Percentiles rank a stretch among this genome's conserved stretches.
phyloP scores from a whole-genome alignment of 768 basidiomycete genomes.

The Tulasnella calospora region DNA sequence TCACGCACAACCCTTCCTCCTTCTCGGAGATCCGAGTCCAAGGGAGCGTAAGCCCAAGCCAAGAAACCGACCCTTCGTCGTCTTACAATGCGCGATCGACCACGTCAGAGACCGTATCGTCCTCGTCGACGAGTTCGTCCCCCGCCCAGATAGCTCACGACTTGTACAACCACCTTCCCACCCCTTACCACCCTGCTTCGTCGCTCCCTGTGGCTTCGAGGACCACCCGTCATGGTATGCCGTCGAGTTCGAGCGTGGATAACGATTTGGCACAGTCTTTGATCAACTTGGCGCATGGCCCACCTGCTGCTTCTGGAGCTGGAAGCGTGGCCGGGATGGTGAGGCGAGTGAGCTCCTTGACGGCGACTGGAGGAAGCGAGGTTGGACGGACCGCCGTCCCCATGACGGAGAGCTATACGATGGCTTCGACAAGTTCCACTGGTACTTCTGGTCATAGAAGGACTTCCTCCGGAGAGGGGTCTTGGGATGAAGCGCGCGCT shows the following conservation, averaged over 20 bases:
- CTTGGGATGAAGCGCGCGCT: background rate
- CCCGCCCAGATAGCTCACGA: background rate
- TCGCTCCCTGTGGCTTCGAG: background rate
- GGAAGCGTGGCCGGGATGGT: too few species aligned
- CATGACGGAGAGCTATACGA: too few species aligned
- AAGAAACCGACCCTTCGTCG: background rate
- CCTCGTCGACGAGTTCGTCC: background rate
- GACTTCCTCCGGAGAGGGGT: too few species aligned
- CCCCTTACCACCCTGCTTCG: background rate
- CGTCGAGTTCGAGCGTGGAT: background rate
- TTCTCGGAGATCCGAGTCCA: background rate
- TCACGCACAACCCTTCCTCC: background rate
- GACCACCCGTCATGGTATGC: background rate
- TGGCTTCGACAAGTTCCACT: too few species aligned
- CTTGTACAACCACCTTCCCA: background rate
- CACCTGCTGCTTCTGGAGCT: background rate
- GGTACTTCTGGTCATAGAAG: too few species aligned
- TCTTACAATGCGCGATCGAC: background rate
- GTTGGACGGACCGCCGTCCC: too few species aligned
- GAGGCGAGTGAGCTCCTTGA: too few species aligned
- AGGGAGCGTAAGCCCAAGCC: background rate
- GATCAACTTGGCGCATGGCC: background rate
- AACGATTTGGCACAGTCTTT: background rate
- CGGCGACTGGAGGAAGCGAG: too few species aligned
- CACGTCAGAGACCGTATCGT: background rate